Percentiles rank a stretch among this genome's conserved stretches.
Evolutionary conservation across 208 protist genomes (phyloP).

Genomic region (Angomonas desouzai): DNA sequence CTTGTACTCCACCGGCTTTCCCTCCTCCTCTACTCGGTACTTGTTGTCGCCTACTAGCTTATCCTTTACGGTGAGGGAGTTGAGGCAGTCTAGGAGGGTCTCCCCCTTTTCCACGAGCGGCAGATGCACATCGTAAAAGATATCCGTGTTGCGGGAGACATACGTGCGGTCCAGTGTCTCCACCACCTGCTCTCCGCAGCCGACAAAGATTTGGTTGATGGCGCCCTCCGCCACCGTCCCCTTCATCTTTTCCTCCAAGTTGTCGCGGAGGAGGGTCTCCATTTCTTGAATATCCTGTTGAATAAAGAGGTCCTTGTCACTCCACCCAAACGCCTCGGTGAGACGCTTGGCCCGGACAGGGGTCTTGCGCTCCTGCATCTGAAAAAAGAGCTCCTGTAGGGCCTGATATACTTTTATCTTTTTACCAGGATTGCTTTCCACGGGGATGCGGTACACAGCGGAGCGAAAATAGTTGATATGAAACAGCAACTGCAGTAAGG

Average conservation of each 20-base stretch:
- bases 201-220: conserved; percentile 85
- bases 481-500: conserved; percentile 85
- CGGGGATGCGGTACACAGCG: conserved; percentile 77
- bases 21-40: conserved; percentile 81
- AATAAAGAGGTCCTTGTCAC: conserved; percentile 58
- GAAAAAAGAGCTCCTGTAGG: conserved; percentile 84
- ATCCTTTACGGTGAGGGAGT: conserved; percentile 68
- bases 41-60: conserved; percentile 89
- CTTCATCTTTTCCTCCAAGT: conserved; percentile 89
- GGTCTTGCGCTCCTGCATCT: conserved; percentile 77
- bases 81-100: conserved; percentile 67
- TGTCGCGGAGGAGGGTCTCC: conserved; percentile 79
- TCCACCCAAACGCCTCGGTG: conserved; percentile 90
- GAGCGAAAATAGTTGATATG: conserved; percentile 83
- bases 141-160: conserved; percentile 57
- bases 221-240: conserved; percentile 78
- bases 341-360: conserved; percentile 69
- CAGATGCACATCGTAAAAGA: conserved; percentile 90
- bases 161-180: conserved; percentile 78
- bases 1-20: conserved; percentile 76
- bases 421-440: conserved; percentile 24
- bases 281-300: conserved; percentile 94
- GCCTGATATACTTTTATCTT: conserved; percentile 29
- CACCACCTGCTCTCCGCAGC: conserved; percentile 75
- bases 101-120: conserved; percentile 46